Evolutionary conservation across 2,329 filamentous ascomycete genomes (phyloP).

Genomic region (Ceratocystiopsis minuta): DNA sequence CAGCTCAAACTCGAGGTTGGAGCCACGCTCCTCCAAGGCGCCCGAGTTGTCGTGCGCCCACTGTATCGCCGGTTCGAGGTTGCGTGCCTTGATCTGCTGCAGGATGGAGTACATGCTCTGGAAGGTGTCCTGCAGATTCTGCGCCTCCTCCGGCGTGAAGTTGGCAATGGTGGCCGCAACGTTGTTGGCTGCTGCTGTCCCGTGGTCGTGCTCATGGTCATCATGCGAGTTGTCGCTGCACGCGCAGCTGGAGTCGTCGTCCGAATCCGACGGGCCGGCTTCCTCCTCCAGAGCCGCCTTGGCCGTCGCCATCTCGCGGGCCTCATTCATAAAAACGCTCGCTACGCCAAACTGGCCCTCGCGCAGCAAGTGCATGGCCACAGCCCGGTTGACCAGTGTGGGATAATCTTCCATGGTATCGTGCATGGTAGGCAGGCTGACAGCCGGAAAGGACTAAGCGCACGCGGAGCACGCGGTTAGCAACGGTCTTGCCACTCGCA

Average conservation of each 20-base stretch:
- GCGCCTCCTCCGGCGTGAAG: constrained; percentile 37
- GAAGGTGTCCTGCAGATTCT: constrained; percentile 63
- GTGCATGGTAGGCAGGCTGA: constrained; percentile 57
- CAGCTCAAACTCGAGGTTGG: constrained; percentile 89
- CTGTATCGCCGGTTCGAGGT: constrained; percentile 66
- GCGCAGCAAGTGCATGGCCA: constrained; percentile 88
- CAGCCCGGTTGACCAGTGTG: constrained; percentile 72
- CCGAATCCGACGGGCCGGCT: constrained; percentile 3
- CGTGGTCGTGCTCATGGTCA: constrained; percentile 9
- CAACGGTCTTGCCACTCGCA: too few relatives aligned
- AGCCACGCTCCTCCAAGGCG: constrained; percentile 62
- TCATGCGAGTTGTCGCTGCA: constrained; percentile 11
- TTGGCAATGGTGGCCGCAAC: constrained; percentile 13
- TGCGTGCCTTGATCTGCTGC: constrained; percentile 52
- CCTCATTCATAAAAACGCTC: constrained; percentile 66
- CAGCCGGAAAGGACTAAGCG: constrained; percentile 21
- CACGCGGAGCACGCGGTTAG: too few relatives aligned
- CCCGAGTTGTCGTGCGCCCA: constrained; percentile 63
- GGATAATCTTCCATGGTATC: constrained; percentile 63
- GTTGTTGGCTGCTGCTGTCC: constrained; percentile 4
- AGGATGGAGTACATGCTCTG: constrained; percentile 82
- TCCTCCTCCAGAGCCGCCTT: not conserved
- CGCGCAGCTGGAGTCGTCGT: constrained; percentile 15
- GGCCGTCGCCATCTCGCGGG: constrained; percentile 12
- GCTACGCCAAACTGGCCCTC: constrained; percentile 88